Conservation (phyloP, 1,139 yeast genomes). For the Suhomyces ambrosiae region DNA sequence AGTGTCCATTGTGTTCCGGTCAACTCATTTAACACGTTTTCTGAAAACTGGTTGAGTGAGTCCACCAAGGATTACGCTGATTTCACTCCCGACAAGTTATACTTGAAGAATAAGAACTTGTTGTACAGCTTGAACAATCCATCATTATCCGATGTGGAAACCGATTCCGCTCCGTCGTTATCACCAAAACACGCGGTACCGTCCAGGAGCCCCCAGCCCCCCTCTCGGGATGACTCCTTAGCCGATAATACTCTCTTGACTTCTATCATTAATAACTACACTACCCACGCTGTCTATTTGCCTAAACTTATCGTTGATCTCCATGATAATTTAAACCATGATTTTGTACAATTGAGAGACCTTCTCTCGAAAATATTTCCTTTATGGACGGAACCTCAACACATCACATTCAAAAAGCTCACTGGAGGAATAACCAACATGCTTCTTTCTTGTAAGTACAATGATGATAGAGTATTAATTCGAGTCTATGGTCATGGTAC, state of each 20-base stretch:
- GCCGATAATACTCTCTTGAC: conserved; percentile 12
- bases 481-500: conserved; percentile 82
- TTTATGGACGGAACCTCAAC: conserved; percentile 28
- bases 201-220: too few species aligned
- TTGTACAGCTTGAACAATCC: conserved; percentile 48
- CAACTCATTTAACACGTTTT: conserved; percentile 22
- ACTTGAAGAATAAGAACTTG: conserved; percentile 39
- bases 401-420: conserved; percentile 41
- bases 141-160: conserved; percentile 42
- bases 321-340: conserved; percentile 31
- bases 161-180: conserved; percentile 21
- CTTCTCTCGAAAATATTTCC: conserved; percentile 42
- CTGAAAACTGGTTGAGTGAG: conserved; percentile 13
- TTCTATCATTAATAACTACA: conserved; percentile 29
- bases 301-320: conserved; percentile 42
- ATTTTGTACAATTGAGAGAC: conserved; percentile 34
- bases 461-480: conserved; percentile 49
- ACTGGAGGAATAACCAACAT: conserved; percentile 85
- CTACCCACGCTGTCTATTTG: conserved; percentile 42
- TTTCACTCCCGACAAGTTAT: conserved; percentile 27
- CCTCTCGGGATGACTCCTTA: neutral
- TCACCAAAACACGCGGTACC: neutral
- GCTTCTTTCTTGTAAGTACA: conserved; percentile 55
- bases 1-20: conserved; percentile 44
- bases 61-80: conserved; percentile 20